Percentiles rank a stretch among this genome's conserved stretches.
These are phyloP conservation scores for Pleurozium schreberi DNA, from an alignment of 225 moss, liverwort and hornwort genomes.

Conservation along the genomic window DNA sequence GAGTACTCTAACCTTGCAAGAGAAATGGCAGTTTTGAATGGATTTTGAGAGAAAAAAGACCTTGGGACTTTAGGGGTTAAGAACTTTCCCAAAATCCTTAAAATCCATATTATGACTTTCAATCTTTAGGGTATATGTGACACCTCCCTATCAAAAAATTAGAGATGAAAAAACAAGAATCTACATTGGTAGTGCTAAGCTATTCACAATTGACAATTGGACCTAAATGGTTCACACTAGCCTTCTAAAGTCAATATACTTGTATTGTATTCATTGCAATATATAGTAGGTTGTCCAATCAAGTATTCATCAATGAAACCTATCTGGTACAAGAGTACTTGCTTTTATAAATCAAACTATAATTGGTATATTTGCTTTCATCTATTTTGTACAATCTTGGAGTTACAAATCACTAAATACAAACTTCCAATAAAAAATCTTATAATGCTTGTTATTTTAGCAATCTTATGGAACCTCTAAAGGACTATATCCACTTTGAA, in stretches of 20 bases:
- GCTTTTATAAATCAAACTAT: no score
- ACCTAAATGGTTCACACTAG: no score
- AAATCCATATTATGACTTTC: fast-evolving
- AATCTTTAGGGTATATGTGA: neutral
- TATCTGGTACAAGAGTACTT: no score
- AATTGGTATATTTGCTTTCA: neutral
- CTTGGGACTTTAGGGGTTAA: no score
- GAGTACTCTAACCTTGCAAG: neutral
- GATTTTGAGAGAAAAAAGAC: no score
- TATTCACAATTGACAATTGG: fast-evolving
- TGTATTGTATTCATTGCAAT: neutral
- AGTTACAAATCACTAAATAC: neutral
- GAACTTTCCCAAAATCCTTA: neutral
- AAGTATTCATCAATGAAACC: fast-evolving
- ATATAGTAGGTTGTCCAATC: neutral
- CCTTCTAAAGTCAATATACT: neutral
- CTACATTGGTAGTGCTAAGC: fast-evolving
- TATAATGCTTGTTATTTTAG: neutral
- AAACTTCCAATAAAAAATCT: neutral
- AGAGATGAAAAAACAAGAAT: neutral
- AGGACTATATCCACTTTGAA: neutral
- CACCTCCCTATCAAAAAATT: fast-evolving
- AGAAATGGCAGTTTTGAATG: no score
- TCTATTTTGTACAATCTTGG: fast-evolving
- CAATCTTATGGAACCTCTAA: neutral